Evolutionary conservation across 116 monocot genomes (phyloP).

Genomic region (Thalassia testudinum): DNA sequence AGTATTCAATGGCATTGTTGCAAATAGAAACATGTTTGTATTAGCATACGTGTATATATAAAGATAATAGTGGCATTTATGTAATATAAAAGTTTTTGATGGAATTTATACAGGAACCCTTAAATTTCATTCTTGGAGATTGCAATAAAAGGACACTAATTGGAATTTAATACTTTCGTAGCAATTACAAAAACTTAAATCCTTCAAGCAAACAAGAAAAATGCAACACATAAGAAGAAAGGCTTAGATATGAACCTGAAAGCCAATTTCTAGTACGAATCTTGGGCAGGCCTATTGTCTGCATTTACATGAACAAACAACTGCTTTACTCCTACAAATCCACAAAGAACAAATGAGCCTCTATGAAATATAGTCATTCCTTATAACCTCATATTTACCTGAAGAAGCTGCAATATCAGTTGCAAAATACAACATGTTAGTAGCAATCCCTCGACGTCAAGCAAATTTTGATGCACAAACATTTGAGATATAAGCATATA

Average conservation of each 20-base stretch:
- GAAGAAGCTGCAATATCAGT: conserved; percentile 10
- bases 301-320: conserved; percentile 17
- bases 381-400: conserved; percentile 2
- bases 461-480: conserved; percentile 37
- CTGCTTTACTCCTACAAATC: conserved; percentile 12
- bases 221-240: too few relatives aligned
- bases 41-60: too few relatives aligned
- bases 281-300: conserved; percentile 16
- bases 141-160: too few relatives aligned
- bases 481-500: conserved; percentile 34
- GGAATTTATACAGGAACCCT: too few relatives aligned
- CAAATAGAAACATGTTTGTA: too few relatives aligned
- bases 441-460: conserved; percentile 34
- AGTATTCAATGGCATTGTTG: too few relatives aligned
- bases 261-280: conserved; percentile 14
- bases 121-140: too few relatives aligned
- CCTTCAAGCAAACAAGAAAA: too few relatives aligned
- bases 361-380: background rate
- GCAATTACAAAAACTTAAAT: too few relatives aligned
- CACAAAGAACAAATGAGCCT: background rate
- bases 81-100: too few relatives aligned
- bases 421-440: conserved; percentile 31
- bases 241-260: conserved; percentile 5
- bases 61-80: too few relatives aligned
- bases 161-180: too few relatives aligned